Evolutionary conservation across 331 rosid genomes (phyloP), one percentile per base, ranked within the genome.

Genomic region (Pyrus hybrid): DNA sequence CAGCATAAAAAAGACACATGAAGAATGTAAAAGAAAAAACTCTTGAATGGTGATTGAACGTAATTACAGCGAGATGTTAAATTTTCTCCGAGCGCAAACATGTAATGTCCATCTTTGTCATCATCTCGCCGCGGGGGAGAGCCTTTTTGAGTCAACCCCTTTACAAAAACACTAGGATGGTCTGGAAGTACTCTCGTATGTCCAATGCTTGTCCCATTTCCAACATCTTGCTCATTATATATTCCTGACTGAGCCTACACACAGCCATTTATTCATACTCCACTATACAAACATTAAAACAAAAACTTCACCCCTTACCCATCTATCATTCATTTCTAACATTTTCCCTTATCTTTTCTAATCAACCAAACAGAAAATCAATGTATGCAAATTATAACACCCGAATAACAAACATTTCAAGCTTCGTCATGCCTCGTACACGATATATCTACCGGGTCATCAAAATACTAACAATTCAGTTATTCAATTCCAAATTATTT

Each of bases 31-130:
- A 58, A 54, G 61, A 68, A 87, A 86, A 32, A 53, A 53, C 11
- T 80, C 67, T 79, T 76, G 66, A 86, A 80, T 80, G 80, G 87
- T 87, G 86, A 90, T 77, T 63, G 77, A 88, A 93, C 87, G 91
- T 87, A 83, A 78, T 94, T 94, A 94, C 99, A 92, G 97, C 93
- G 96, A 87, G 96, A 86, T 80, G 99, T 90, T 85, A 94, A 88
- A 94, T 94, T 94, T 12, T 94, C 97, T 87, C 97, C 97, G 51
- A 92, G 83, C 70, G 80, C 96, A 92, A 94, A 94, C 83, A 86
- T 92, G 97, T 92, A 92, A 90, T 94, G 99, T 25, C 99, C 97
- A 86, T 94, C 99, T 85, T 92, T 90, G 93, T 94, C 96, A 83
- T 94, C 99, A 69, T 90, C 95, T 68, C 96, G 92, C 96, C 91